Conservation (phyloP, 257 asterid genomes). For the Ilex aquifolium region DNA sequence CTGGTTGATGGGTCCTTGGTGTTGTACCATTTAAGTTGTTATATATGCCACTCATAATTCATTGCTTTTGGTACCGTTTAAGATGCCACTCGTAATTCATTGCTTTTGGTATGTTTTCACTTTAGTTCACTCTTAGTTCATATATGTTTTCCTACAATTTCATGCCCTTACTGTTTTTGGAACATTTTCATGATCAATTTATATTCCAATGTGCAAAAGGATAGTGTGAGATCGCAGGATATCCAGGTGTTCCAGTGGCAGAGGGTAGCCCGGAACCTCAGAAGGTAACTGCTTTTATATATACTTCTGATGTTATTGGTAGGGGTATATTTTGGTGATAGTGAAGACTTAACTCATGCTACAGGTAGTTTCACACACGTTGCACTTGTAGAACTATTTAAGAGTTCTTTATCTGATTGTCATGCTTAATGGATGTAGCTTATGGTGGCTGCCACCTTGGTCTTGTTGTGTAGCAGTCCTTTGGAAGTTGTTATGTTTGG, state of each 20-base stretch:
- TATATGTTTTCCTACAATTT: slow-evolving; percentile 7
- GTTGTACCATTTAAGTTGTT: too few species aligned
- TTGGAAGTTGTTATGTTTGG: slow-evolving; percentile 62
- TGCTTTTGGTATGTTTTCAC: slow-evolving; percentile 67
- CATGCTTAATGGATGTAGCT: slow-evolving; percentile 47
- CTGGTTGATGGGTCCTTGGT: too few species aligned
- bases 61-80: too few species aligned
- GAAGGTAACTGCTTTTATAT: slow-evolving; percentile 47
- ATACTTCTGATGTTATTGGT: too few species aligned
- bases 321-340: too few species aligned
- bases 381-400: neutral
- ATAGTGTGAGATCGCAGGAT: slow-evolving; percentile 99
- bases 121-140: neutral
- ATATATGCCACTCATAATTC: too few species aligned
- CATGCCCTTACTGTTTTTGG: slow-evolving; percentile 7
- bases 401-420: neutral
- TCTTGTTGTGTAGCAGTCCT: slow-evolving; percentile 83
- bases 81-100: slow-evolving; percentile 81
- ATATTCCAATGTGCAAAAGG: slow-evolving; percentile 65
- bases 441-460: slow-evolving; percentile 94
- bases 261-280: slow-evolving; percentile 78
- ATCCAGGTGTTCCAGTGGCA: slow-evolving; percentile 79
- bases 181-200: slow-evolving; percentile 43
- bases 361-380: too few species aligned
- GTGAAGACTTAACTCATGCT: too few species aligned